These are phyloP conservation scores for Colletotrichum echinochloae DNA, from an alignment of 2,329 filamentous ascomycete genomes.

Conservation along the genomic window DNA sequence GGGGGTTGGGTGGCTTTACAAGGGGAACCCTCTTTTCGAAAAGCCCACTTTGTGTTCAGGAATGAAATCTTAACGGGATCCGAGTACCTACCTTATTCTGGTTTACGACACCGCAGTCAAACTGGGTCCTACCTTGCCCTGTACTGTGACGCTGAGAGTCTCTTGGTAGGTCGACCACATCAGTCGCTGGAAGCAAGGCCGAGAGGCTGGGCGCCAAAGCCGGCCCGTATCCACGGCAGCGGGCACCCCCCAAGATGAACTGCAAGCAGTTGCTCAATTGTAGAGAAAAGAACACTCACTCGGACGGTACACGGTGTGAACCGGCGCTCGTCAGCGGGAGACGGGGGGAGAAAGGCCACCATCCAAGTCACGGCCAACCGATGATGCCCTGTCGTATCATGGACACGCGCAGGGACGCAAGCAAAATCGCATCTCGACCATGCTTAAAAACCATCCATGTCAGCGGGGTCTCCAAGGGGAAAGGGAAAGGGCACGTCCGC, in stretches of 20 bases:
- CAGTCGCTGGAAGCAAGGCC: constrained; percentile 7
- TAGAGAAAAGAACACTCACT: neutral
- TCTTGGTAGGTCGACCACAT: neutral
- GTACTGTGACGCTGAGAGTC: neutral
- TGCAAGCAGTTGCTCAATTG: constrained; percentile 5
- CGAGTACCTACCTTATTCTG: neutral
- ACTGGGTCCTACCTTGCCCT: neutral
- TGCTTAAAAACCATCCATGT: constrained; percentile 39
- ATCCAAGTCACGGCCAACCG: constrained; percentile 8
- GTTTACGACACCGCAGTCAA: neutral
- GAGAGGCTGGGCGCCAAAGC: constrained; percentile 20
- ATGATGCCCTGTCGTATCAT: neutral
- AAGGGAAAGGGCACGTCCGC: constrained; percentile 16
- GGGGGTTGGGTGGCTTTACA: neutral
- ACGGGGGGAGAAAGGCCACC: neutral
- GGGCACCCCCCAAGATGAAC: constrained; percentile 5
- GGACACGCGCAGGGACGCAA: constrained; percentile 20
- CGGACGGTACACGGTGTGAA: neutral
- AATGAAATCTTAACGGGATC: neutral
- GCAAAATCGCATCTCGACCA: constrained; percentile 38
- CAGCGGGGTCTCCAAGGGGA: neutral
- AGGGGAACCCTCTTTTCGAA: constrained; percentile 8
- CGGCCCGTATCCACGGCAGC: constrained; percentile 1
- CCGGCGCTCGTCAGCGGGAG: constrained; percentile 8
- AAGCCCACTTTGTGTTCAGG: neutral